Evolutionary conservation across 345 rosid genomes (phyloP), one percentile per base, ranked within the genome.

Genomic region (Corchorus capsularis): DNA sequence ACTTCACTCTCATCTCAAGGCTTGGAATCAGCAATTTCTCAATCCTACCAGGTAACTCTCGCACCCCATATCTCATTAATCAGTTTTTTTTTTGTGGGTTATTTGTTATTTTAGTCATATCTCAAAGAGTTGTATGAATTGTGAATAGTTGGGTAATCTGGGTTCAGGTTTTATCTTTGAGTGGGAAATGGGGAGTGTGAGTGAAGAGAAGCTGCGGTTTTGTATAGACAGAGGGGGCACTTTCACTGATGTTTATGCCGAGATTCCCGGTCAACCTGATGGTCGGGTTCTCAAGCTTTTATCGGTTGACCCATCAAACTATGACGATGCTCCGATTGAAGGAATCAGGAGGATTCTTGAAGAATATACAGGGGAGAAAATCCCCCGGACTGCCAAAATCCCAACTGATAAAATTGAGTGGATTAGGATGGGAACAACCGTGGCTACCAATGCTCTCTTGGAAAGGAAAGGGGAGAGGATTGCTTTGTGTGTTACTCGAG

Each of bases 381-480:
- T 93, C 47, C 94, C 96, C 0, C 78, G 94, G 72, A 57, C 86
- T 9, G 85, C 90, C 0, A 96, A 93, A 79, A 87, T 96, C 78
- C 98, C 99, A 7, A 91, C 96, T 1, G 89, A 92, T 79, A 92
- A 89, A 74, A 96, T 96, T 19, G 98, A 96, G 70, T 96, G 98
- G 98, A 92, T 96, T 65, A 87, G 99, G 84, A 93, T 96, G 99
- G 98, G 99, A 16, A 96, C 99, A 0, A 93, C 98, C 63, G 99
- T 96, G 65, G 98, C 98, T 1, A 96, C 99, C 0, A 96, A 96
- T 82, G 98, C 99, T 0, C 87, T 96, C 71, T 73, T 96, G 85
- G 99, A 96, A 87, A 91, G 99, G 78, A 96, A 91, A 78, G 99
- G 98, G 0, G 96, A 96, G 63, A 88, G 96, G 77, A 96, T 96